Conservation (phyloP, 1,284 basidiomycete genomes). For the Takashimella tepidaria region DNA sequence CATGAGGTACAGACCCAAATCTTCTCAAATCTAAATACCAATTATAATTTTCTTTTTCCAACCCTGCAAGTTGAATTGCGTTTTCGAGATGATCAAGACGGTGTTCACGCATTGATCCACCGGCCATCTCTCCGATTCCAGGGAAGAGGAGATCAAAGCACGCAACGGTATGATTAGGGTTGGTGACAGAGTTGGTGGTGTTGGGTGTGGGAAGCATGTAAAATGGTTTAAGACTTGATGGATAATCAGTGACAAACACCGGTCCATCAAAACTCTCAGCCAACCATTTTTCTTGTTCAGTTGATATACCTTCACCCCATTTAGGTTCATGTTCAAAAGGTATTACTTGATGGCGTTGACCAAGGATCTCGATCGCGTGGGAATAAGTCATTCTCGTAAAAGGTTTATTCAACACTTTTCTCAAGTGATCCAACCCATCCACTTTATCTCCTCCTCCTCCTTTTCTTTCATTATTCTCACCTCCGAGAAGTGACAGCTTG, state of each 20-base stretch:
- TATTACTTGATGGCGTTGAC: constrained; percentile 42
- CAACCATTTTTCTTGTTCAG: constrained; percentile 90
- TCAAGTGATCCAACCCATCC: constrained; percentile 22
- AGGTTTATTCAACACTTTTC: constrained; percentile 18
- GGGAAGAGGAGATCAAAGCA: constrained; percentile 95
- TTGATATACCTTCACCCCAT: constrained; percentile 70
- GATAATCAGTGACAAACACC: constrained; percentile 89
- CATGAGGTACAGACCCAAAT: constrained; percentile 77
- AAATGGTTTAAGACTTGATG: constrained; percentile 77
- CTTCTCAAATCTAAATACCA: constrained; percentile 83
- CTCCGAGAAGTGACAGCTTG: background rate
- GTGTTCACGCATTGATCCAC: constrained; percentile 87
- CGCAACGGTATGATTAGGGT: constrained; percentile 58
- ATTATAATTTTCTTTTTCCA: constrained; percentile 58
- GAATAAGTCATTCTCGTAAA: constrained; percentile 69
- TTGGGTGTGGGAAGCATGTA: constrained; percentile 67
- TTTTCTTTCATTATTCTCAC: background rate
- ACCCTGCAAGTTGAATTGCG: constrained; percentile 54
- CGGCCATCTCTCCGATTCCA: constrained; percentile 79
- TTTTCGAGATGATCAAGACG: constrained; percentile 56
- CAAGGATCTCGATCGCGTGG: constrained; percentile 63
- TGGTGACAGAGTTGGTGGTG: constrained; percentile 25
- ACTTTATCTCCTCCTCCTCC: background rate
- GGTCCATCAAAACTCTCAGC: constrained; percentile 64
- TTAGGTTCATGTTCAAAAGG: constrained; percentile 57